Conservation (phyloP, 148 eudicot species). For the Rhododendron molle region DNA sequence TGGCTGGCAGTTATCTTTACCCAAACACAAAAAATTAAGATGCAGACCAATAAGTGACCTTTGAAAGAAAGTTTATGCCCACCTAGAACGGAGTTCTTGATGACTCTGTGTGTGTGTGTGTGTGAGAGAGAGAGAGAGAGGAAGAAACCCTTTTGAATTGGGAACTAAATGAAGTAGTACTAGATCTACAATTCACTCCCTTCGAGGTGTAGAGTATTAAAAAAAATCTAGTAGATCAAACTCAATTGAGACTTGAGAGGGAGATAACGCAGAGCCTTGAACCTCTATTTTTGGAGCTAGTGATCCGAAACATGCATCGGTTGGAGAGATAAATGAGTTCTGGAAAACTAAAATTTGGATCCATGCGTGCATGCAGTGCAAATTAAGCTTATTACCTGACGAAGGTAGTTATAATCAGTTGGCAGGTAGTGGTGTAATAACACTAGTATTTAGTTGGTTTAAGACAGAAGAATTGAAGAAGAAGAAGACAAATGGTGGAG, state of each 20-base stretch:
- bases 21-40: not conserved
- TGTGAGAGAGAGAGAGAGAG: not conserved
- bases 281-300: not conserved
- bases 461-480: slow-evolving; percentile 7
- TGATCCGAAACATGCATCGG: not conserved
- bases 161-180: not conserved
- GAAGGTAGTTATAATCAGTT: not conserved
- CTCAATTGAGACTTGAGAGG: not conserved
- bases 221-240: not conserved
- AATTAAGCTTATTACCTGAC: slow-evolving; percentile 15
- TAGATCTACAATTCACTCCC: not conserved
- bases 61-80: not conserved
- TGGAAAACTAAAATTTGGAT: not conserved
- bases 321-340: not conserved
- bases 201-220: not conserved
- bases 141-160: not conserved
- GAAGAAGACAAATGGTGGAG: slow-evolving; percentile 18
- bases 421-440: not conserved
- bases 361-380: slow-evolving; percentile 2
- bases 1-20: not conserved
- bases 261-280: not conserved
- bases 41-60: not conserved
- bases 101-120: not conserved
- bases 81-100: not conserved
- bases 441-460: not conserved